phyloP scores from a whole-genome alignment of 2,329 filamentous ascomycete species.

The Trichoderma harzianum region DNA sequence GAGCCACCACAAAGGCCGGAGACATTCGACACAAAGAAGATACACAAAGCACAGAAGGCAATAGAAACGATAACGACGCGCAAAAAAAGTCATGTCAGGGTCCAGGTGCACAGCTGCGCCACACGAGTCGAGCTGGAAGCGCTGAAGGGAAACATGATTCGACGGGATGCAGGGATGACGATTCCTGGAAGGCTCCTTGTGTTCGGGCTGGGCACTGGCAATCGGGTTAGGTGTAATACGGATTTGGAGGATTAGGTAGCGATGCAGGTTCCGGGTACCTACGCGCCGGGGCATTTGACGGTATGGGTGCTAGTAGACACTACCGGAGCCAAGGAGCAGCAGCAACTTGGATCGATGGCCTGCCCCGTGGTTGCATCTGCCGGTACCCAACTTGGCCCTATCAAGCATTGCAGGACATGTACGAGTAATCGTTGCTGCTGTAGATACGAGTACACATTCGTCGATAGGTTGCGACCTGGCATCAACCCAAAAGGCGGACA shows the following conservation, averaged over 20 bases:
- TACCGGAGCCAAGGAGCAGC: not conserved
- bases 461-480: not conserved
- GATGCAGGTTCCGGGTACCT: not conserved
- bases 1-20: not conserved
- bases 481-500: not conserved
- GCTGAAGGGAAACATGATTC: not conserved
- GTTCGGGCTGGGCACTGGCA: not conserved
- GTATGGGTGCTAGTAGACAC: not conserved
- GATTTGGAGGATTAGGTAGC: not conserved
- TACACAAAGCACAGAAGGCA: not conserved
- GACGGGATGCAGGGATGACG: not conserved
- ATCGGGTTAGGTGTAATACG: not conserved
- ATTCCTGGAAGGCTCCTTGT: not conserved
- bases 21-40: not conserved
- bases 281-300: not conserved
- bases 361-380: not conserved
- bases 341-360: not conserved
- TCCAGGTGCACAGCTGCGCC: slow-evolving; percentile 1
- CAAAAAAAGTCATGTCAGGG: not conserved
- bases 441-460: not conserved
- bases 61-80: not conserved
- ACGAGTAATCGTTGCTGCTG: not conserved
- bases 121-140: not conserved
- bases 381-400: not conserved
- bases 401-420: not conserved